Base-by-base conservation (phyloP, 148 eudicot genomes). In the Oxyria digyna region DNA sequence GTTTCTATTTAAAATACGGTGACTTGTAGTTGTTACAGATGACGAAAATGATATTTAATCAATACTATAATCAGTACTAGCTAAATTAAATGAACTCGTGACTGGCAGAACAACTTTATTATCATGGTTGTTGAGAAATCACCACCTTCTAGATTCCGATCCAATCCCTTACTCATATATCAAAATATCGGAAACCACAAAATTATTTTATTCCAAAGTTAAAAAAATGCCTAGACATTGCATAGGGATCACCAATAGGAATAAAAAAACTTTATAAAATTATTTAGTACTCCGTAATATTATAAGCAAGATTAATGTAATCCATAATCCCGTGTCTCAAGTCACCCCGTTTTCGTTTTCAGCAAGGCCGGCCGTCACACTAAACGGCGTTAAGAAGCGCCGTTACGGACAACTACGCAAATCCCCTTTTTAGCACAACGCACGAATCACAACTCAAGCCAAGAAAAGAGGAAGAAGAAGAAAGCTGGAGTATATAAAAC, bases 181-280 rank as follows among this genome's bases (percentile, higher is more conserved):
- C 4, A 35, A 35, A 35, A 35, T 35, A 35, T 45, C 18, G 6
- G 0, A 57, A 57, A 27, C 9, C 15, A 57, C 4, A 27, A 26
- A 57, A 11, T 10, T 27, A 27, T 12, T 11, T 11, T 57, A 12
- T 27, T 6, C 7, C 6, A 15, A 29, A 15, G 38, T 1, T 52
- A 27, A 59, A 29, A 59, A 59, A 59, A 59, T 29, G 24, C 32
- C 20, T 68, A 68, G 27, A 68, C 23, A 68, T 45, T 37, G 29
- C 57, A 68, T 68, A 50, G 71, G 71, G 71, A 68, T 68, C 71
- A 24, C 38, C 71, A 45, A 68, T 4, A 45, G 52, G 71, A 41
- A 68, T 68, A 68, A 68, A 59, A 27, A 24, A 54, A 8, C 1
- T 15, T 21, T 11, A 49, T 7, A 49, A 48, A 48, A 49, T 18